A percentile compares a stretch with the other conserved stretches of the same genome.
Conservation (phyloP, 352 stramenopile species). For the Pythium coloratum region DNA sequence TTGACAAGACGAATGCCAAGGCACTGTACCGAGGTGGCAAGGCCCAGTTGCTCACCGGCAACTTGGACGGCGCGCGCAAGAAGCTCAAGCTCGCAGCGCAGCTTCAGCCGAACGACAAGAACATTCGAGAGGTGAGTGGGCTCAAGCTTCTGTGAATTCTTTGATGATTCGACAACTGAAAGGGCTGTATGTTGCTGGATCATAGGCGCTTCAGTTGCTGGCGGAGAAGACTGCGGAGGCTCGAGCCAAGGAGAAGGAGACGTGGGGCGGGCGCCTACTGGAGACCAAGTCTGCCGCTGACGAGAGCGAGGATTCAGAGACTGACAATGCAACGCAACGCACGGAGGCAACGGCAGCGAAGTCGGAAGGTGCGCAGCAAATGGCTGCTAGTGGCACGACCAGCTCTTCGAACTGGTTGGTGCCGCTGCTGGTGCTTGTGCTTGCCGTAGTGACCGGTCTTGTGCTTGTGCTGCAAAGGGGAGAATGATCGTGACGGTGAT, state of each 20-base stretch:
- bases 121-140: slow-evolving; percentile 55
- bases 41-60: slow-evolving; percentile 53
- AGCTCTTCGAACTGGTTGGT: slow-evolving; percentile 10
- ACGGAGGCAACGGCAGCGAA: neutral
- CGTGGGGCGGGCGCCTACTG: slow-evolving; percentile 64
- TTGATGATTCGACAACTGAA: too few relatives aligned
- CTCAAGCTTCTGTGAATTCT: neutral
- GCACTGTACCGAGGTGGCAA: slow-evolving; percentile 78
- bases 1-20: slow-evolving; percentile 81
- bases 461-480: slow-evolving; percentile 25
- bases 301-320: slow-evolving; percentile 1
- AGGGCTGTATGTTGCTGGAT: neutral
- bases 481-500: slow-evolving; percentile 5
- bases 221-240: slow-evolving; percentile 50
- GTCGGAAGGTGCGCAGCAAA: slow-evolving; percentile 13
- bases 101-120: slow-evolving; percentile 64
- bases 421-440: slow-evolving; percentile 18
- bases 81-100: slow-evolving; percentile 70
- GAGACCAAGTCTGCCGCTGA: slow-evolving; percentile 27
- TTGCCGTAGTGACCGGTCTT: slow-evolving; percentile 22
- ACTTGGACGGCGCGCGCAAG: slow-evolving; percentile 55
- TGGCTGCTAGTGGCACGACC: neutral
- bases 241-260: slow-evolving; percentile 67
- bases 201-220: slow-evolving; percentile 43
- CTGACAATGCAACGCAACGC: neutral